These are phyloP conservation scores for Calendula officinalis DNA, from an alignment of 129 eudicot genomes.

Conservation along the genomic window DNA sequence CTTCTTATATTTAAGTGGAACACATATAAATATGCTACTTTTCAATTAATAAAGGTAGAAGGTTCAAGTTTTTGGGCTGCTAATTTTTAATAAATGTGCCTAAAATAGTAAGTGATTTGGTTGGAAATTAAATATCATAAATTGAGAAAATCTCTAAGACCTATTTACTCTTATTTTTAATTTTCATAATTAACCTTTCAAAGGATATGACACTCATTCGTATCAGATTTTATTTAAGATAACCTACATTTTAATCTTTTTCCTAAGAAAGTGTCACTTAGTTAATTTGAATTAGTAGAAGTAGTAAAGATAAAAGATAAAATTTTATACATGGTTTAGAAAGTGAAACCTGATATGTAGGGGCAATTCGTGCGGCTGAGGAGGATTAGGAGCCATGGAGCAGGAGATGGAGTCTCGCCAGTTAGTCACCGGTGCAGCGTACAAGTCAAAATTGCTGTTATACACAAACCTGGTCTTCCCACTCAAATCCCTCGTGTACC, in stretches of 20 bases:
- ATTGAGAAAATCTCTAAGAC: not conserved
- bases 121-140: not conserved
- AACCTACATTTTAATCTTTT: too few species aligned
- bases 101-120: too few species aligned
- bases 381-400: slow-evolving; percentile 28
- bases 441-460: slow-evolving; percentile 31
- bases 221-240: too few species aligned
- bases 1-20: too few species aligned
- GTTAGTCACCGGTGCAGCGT: slow-evolving; percentile 10
- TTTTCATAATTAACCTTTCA: too few species aligned
- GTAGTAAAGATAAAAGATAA: not conserved
- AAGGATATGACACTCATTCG: too few species aligned
- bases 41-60: too few species aligned
- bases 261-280: too few species aligned
- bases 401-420: slow-evolving; percentile 38
- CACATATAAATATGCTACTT: too few species aligned
- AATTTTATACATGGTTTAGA: not conserved
- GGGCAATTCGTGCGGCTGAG: slow-evolving; percentile 49
- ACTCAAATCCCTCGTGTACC: slow-evolving; percentile 25
- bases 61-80: too few species aligned
- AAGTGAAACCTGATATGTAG: slow-evolving; percentile 39
- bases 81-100: too few species aligned
- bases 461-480: not conserved
- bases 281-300: not conserved
- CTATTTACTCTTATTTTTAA: too few species aligned